Evolutionary conservation across 1,284 basidiomycete species (phyloP), one percentile per base, ranked within the genome.

Genomic region (Rhodofomes roseus): DNA sequence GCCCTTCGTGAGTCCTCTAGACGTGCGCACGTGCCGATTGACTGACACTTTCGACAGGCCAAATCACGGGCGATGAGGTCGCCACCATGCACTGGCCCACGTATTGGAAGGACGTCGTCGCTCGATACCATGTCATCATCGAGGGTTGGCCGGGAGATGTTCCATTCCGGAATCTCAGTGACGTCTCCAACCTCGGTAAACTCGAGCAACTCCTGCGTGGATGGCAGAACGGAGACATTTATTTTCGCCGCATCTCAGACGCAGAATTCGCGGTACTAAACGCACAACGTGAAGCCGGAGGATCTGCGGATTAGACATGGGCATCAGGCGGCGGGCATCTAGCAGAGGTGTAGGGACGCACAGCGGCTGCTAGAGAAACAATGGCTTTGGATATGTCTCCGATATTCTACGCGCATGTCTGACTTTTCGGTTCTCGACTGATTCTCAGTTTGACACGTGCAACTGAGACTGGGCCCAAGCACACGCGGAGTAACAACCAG

Each of bases 111-210:
- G 69, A 71, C 64, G 66, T 73, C 54, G 71, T 72, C 46, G 55
- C 63, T 31, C 68, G 69, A 51, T 72, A 72, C 57, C 65, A 62
- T 43, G 71, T 73, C 39, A 62, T 69, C 61, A 69, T 73, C 61
- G 67, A 68, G 53, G 71, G 71, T 22, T 72, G 71, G 72, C 71
- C 72, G 27, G 58, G 69, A 11, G 68, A 73, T 16, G 66, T 72
- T 40, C 69, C 68, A n/a, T 72, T 73, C 66, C 66, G 66, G 58
- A 73, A 73, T 60, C 65, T 73, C 11, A 70, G 68, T 65, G 68
- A 72, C 60, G 66, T 73, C 29, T 68, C 71, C n/a, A 73, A 73
- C 63, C 60, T 71, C 5, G 63, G 65, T 27, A 70, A 68, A 64
- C 63, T 73, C 11, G 71, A 73, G 54, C 57, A 65, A 12, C 66